Evolutionary conservation across 768 basidiomycete species (phyloP).

Genomic region (Boletus subcaerulescens): DNA sequence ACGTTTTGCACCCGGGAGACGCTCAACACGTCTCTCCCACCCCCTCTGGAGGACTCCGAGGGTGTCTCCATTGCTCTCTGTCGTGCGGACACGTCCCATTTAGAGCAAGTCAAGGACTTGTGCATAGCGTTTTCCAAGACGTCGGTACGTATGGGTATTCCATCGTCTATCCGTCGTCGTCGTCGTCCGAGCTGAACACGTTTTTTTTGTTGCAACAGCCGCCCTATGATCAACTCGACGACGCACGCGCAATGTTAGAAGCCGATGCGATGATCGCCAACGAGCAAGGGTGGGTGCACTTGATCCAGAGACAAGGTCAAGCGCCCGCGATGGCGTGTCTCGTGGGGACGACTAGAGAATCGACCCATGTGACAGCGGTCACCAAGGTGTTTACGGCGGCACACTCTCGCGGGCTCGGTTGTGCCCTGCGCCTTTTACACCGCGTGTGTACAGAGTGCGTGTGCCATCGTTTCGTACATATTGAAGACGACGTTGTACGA

Average conservation of each 20-base stretch:
- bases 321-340: conserved; percentile 53
- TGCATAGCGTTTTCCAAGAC: conserved; percentile 55
- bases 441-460: conserved; percentile 54
- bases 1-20: conserved; percentile 50
- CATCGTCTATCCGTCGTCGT: not conserved
- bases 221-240: conserved; percentile 54
- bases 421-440: conserved; percentile 59
- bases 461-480: not conserved
- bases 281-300: conserved; percentile 58
- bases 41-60: not conserved
- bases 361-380: conserved; percentile 53
- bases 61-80: conserved; percentile 29
- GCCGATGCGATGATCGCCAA: conserved; percentile 47
- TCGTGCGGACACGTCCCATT: conserved; percentile 32
- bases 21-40: conserved; percentile 15
- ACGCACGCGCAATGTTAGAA: conserved; percentile 43
- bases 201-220: conserved; percentile 34
- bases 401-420: conserved; percentile 47
- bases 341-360: conserved; percentile 63
- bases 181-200: not conserved
- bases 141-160: conserved; percentile 44
- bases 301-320: conserved; percentile 27
- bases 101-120: conserved; percentile 37
- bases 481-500: rapidly evolving
- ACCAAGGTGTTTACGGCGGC: conserved; percentile 69